phyloP scores from a whole-genome alignment of 179 eudicot species.

The Dionaea muscipula region DNA sequence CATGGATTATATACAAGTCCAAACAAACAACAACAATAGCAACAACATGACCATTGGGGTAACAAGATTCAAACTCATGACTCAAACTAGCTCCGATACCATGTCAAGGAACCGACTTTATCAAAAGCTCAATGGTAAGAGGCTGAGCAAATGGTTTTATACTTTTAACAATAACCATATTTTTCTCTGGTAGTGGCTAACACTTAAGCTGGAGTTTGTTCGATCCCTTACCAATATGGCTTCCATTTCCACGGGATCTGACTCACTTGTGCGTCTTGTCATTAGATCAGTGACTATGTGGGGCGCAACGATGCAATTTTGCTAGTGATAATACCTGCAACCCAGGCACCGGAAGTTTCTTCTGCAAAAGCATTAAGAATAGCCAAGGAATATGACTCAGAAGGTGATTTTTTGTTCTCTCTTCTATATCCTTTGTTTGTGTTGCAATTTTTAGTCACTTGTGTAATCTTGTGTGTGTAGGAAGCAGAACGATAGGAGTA shows the following conservation, averaged over 20 bases:
- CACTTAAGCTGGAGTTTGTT: too few relatives aligned
- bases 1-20: too few relatives aligned
- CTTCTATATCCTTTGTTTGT: background rate
- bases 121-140: too few relatives aligned
- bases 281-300: constrained; percentile 60
- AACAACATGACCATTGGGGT: too few relatives aligned
- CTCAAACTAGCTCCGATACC: too few relatives aligned
- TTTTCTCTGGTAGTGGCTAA: too few relatives aligned
- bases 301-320: constrained; percentile 85
- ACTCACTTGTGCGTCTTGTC: constrained; percentile 12
- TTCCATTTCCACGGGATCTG: constrained; percentile 13
- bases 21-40: too few relatives aligned
- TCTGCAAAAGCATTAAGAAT: constrained; percentile 74
- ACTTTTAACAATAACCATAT: too few relatives aligned
- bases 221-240: too few relatives aligned
- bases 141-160: too few relatives aligned
- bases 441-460: background rate
- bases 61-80: too few relatives aligned
- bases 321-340: constrained; percentile 80
- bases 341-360: constrained; percentile 83
- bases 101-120: too few relatives aligned
- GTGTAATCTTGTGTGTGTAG: constrained; percentile 20
- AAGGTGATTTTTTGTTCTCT: constrained; percentile 31
- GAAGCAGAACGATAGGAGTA: constrained; percentile 92
- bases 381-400: constrained; percentile 88